Base-by-base conservation (phyloP, 805 yeast genomes). In the Phaffomyces antillensis region DNA sequence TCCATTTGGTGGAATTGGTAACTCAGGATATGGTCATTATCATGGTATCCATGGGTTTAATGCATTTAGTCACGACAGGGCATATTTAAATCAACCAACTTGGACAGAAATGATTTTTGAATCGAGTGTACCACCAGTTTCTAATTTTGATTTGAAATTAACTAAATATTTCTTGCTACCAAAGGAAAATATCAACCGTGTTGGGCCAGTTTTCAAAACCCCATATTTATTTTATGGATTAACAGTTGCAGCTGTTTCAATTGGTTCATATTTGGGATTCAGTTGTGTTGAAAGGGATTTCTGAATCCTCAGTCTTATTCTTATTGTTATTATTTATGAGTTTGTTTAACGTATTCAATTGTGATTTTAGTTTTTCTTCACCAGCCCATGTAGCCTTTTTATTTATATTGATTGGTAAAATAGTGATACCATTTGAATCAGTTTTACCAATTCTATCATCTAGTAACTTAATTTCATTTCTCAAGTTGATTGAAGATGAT, bases 1-100 rank as follows among this genome's bases (percentile, higher is more conserved):
- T 4, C 97, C 97, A 24, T 91, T 90, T 64, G 98, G 98, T 31
- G 98, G 98, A 23, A 67, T 90, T 45, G 96, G 97, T 13, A 60
- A 60, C 15, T 86, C 96, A 0, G 98, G 98, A 1, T 67, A 70
- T 46, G 97, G 97, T 11, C 66, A 73, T 31, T 89, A 88, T 64
- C 96, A 89, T 59, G 96, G 96, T 4, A 65, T 64, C 49, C 71
- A 66, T 59, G 83, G 89, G 9, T 73, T 80, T 46, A 39, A 40
- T 31, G 25, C 49, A 4, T 90, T 90, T 58, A 75, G 88, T 2
- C 95, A 86, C 61, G 77, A 76, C 58, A 75, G 95, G 55, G 75
- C 89, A 0, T 68, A 81, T 3, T 59, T 86, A 52, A 74, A 70
- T 40, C 86, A 83, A 60, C 81, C 83, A 15, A 72, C 71, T 47